Conservation (phyloP, 345 rosid species). For the Aurinia saxatilis region DNA sequence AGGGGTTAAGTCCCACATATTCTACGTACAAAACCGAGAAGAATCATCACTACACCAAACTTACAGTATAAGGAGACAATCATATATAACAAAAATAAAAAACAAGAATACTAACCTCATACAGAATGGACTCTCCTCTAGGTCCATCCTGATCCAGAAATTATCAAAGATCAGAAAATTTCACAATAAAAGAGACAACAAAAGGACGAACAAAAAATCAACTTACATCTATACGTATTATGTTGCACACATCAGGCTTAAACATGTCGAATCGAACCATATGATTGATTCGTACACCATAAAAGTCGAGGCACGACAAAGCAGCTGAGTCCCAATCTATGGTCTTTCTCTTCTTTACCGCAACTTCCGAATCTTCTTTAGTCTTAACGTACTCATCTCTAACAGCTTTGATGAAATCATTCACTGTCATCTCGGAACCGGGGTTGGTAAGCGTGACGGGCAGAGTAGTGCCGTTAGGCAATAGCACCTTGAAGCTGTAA, state of each 20-base stretch:
- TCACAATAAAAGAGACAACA: background rate
- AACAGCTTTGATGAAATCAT: constrained; percentile 28
- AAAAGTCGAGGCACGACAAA: constrained; percentile 19
- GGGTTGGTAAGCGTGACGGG: constrained; percentile 24
- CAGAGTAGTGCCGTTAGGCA: constrained; percentile 44
- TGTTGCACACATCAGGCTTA: constrained; percentile 32
- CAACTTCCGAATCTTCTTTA: too few relatives aligned
- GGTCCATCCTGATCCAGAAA: constrained; percentile 42
- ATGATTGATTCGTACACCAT: constrained; percentile 16
- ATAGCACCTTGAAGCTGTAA: constrained; percentile 38
- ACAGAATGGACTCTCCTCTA: constrained; percentile 16
- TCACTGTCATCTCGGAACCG: constrained; percentile 11
- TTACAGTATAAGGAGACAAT: too few relatives aligned
- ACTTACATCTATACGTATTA: constrained; percentile 41
- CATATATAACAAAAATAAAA: background rate
- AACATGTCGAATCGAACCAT: constrained; percentile 25
- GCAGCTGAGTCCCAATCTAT: constrained; percentile 31
- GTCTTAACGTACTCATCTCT: constrained; percentile 21
- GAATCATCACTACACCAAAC: background rate
- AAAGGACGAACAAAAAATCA: background rate
- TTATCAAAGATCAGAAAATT: background rate
- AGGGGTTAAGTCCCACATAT: constrained; percentile 68
- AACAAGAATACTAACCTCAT: constrained; percentile 25
- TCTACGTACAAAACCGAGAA: constrained; percentile 25
- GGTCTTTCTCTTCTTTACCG: background rate